phyloP scores from a whole-genome alignment of 176 grass and related monocot genomes.

The Phragmites australis region DNA sequence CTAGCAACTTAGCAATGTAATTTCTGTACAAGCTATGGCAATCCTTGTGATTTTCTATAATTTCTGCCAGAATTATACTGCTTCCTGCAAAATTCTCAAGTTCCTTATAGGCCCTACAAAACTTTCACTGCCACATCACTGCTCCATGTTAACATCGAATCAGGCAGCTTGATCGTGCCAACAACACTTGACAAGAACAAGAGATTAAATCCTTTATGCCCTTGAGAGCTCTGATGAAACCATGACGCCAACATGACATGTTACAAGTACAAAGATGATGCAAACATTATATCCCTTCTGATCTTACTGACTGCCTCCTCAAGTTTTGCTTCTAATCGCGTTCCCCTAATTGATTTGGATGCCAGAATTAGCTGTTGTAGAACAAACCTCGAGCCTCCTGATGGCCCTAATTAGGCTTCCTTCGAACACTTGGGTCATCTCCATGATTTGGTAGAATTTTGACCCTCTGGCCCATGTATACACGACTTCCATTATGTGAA shows the following conservation, averaged over 20 bases:
- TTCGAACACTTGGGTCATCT: slow-evolving; percentile 84
- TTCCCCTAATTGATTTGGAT: slow-evolving; percentile 77
- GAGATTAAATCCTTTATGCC: too few relatives aligned
- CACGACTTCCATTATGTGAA: slow-evolving; percentile 90
- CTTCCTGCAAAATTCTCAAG: not conserved
- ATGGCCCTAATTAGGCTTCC: slow-evolving; percentile 96
- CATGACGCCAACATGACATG: not conserved
- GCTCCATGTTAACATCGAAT: not conserved
- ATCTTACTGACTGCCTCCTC: slow-evolving; percentile 76
- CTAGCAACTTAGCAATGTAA: not conserved
- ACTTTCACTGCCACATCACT: not conserved
- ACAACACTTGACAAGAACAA: not conserved
- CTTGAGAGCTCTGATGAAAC: not conserved
- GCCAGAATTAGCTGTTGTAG: slow-evolving; percentile 91
- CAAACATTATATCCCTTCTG: slow-evolving; percentile 74
- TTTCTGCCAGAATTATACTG: not conserved
- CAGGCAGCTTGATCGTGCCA: not conserved
- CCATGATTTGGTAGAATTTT: slow-evolving; percentile 88
- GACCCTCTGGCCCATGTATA: slow-evolving; percentile 86
- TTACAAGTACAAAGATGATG: slow-evolving; percentile 69
- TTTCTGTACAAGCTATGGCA: not conserved
- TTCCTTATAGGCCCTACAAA: slow-evolving; percentile 13
- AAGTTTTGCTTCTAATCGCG: slow-evolving; percentile 76
- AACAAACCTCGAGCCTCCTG: slow-evolving; percentile 88
- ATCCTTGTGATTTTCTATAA: not conserved